Evolutionary conservation across 495 filamentous ascomycete genomes (phyloP), one percentile per base, ranked within the genome.

Genomic region (Neurospora sp.): DNA sequence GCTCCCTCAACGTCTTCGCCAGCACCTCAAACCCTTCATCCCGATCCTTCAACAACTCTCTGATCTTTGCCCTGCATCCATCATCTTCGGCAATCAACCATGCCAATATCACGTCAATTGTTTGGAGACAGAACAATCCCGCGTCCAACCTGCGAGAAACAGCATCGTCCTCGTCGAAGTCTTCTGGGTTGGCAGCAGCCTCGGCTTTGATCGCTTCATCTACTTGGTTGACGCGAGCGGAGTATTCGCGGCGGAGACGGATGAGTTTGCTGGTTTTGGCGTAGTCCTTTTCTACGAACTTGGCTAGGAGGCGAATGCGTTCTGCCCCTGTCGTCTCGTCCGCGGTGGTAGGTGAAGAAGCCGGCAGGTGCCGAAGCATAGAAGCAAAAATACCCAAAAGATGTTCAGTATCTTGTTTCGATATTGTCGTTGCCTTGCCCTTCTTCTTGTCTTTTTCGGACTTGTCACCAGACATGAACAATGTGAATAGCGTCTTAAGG

Each of bases 261-360:
- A 96, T 81, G 2, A 97, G 84, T 77, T 89, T 91, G 11, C 77
- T 83, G 14, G 92, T 89, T 82, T 97, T 96, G 73, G 94, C 92
- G 79, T 96, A 98, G 73, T 97, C 92, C 76, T 92, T 95, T 82
- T 98, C 94, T 54, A 96, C 91, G 79, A 99, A 98, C 77, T 99
- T 99, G 4, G 94, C 96, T 0, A 98, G 86, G 7, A 92, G 88
- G 3, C 96, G 88, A 39, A 98, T 94, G 2, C 96, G 86, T n/a
- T 89, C 84, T 1, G 92, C 85, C 2, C 54, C 54, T 4, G 27
- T 66, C 4, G 54, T 66, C 14, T 66, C 54, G 27, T 66, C 54
- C 5, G 14, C 18, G 7, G 27, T 0, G 1, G 11, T 5, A 16
- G 54, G 14, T 12, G 91, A 93, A n/a, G 93, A 89, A 5, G 89